Evolutionary conservation across 495 filamentous ascomycete species (phyloP).

Genomic region (Bacidia rubella): DNA sequence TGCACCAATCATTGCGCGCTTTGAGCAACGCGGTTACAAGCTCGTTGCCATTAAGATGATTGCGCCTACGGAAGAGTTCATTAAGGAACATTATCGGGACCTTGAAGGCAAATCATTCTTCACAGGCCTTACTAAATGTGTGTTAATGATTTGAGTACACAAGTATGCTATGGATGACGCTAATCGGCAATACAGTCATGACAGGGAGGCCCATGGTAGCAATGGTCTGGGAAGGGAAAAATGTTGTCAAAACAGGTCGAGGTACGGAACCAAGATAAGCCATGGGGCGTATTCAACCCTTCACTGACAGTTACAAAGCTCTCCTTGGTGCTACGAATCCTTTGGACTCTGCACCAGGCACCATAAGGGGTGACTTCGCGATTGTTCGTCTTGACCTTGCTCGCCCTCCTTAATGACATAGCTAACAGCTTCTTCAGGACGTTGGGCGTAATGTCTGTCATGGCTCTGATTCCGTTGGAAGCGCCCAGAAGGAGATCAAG

Average conservation of each 20-base stretch:
- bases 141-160: conserved; percentile 14
- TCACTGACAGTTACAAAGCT: conserved; percentile 29
- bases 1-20: conserved; percentile 91
- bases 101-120: conserved; percentile 93
- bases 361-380: conserved; percentile 84
- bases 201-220: conserved; percentile 88
- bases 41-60: conserved; percentile 92
- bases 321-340: conserved; percentile 98
- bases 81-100: conserved; percentile 95
- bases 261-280: conserved; percentile 32
- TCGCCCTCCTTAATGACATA: conserved; percentile 4
- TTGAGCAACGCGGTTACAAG: conserved; percentile 97
- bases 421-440: conserved; percentile 36
- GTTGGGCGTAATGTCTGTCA: conserved; percentile 99
- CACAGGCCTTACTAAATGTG: conserved; percentile 79
- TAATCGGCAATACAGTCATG: conserved; percentile 58
- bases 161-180: background rate
- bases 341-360: conserved; percentile 79
- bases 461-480: conserved; percentile 96
- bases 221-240: conserved; percentile 98
- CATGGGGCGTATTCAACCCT: background rate
- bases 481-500: conserved; percentile 96
- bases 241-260: conserved; percentile 96
- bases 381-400: conserved; percentile 31
- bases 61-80: conserved; percentile 76